Base-by-base conservation (phyloP, 1,284 basidiomycete genomes). In the Moniliophthora roreri region DNA sequence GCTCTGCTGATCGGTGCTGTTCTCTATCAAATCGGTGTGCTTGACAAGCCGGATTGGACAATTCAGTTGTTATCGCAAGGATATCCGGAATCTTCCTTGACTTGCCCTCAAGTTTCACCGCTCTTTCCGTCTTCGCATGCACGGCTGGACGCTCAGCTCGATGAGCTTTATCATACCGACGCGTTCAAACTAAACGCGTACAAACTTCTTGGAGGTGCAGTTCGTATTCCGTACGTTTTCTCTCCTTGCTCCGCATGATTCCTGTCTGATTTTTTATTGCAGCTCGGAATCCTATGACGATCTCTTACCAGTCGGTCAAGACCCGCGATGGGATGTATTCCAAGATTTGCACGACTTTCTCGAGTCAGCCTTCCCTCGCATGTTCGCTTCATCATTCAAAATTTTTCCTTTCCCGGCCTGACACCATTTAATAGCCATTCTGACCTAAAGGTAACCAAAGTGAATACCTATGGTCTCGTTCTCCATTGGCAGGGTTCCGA, bases 401-500 rank as follows among this genome's bases (percentile, higher is more conserved):
- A 35, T 15, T 39, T 21, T n/a, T 53, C 36, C 21, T 49, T 49
- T 11, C 24, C 32, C 8, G 23, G 15, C 11, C 10, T 37, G 13
- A 34, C 8, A 16, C 20, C 32, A 4, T 10, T 50, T n/a, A 44
- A 3, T 32, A 51, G 48, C 32, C 51, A 54, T 47, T 23, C 24
- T 39, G n/a, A 69, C 20, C 71, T 85, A 1, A 63, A 69, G 24
- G 68, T 79, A 23, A 79, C 76, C 4, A 77, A 77, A 56, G 76
- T 89, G 53, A 81, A 84, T 60, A 80, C 79, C 0, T 82, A 81
- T 55, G 85, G 81, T 0, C 69, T 88, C 23, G 70, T 89, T 1
- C 87, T 79, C 61, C 77, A 78, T 20, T 85, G 83, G 80, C 65
- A 76, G 45, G 87, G 87, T 18, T 74, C 74, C 2, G 74, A 85